Base-by-base conservation (phyloP, 164 flowering plant species). In the Kingdonia uniflora region DNA sequence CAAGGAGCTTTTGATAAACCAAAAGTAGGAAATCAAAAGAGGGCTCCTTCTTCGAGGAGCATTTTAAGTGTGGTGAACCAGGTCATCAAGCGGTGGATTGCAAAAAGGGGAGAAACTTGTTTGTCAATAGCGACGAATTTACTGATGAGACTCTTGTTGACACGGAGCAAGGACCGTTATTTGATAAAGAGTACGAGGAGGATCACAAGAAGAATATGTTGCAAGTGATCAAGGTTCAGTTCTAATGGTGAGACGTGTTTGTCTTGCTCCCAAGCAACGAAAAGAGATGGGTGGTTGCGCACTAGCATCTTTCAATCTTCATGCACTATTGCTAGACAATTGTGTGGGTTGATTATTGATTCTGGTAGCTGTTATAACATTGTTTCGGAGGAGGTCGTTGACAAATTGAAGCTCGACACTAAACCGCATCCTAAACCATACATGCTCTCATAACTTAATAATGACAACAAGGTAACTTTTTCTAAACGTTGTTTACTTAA, bases 311-410 rank as follows among this genome's bases (percentile, higher is more conserved):
- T 44, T 11, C 21, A 17, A 12, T 44, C 21, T 1, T 6, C 17
- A 5, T 16, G 48, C 8, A 44, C 20, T 2, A 44, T 44, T 44
- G 48, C 2, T 17, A 21, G 48, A 1, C n/a, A 44, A 21, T 19
- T 44, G 17, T 54, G 1, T 65, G 48, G n/a, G 42, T 14, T 66
- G 11, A 57, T 61, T 13, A 37, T 57, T 52, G 66, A 66, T 41
- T 1, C 11, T 2, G 63, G 56, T 1, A 51, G 47, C 41, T 60
- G 72, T 53, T 60, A 63, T 46, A 60, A 68, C 52, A 58, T 68
- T 1, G 23, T 54, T 2, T 47, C 52, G 20, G 20, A 29, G 6
- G 56, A 39, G 41, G 61, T 63, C 12, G 14, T 23, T n/a, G n/a
- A n/a, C 1, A 68, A 63, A 25, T 35, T 63, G 22, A 0, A 13